Evolutionary conservation across 2,329 filamentous ascomycete species (phyloP), one percentile per base, ranked within the genome.

Genomic region (Chrysoporthe puriensis): DNA sequence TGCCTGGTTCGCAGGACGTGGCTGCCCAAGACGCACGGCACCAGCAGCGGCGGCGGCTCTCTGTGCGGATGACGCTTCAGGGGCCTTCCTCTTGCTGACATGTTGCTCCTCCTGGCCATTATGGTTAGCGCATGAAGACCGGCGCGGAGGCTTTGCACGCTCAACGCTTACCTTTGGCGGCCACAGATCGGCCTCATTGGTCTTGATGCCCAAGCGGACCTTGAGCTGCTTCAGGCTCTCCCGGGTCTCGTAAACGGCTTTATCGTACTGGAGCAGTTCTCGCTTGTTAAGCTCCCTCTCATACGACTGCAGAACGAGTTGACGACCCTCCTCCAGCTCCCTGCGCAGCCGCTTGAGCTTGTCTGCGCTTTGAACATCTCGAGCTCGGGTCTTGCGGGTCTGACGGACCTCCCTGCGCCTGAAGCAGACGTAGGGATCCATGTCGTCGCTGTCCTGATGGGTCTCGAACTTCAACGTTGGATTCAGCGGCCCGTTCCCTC

Each of bases 371-470:
- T 97, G 95, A 46, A 93, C 93, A 82, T 99, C 96, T 75, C 96
- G 90, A 73, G 93, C 93, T 76, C 96, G 88, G 48, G 96, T 99
- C 82, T 98, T 99, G 74, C 96, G 91, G 62, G 94, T 95, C 78
- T 97, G 93, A 67, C 96, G 91, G 59, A 97, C 92, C 80, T 99
- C 96, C 71, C 96, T 92, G 73, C 96, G 90, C 77, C 96, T 89
- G 87, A 99, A 99, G 81, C 96, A 99, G 75, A 99, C 94, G 81
- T 97, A 99, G 61, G 96, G 96, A 80, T 99, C 96, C 74, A 92
- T 89, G 77, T 99, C 96, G 78, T 99, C 96, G 70, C 91, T 96
- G 72, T 98, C 95, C 76, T 93, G 91, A 71, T 96, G 93, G 59
- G 90, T 96, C 82, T 99, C 96, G 72, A 97, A 96, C 82, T 97